Base-by-base conservation (phyloP, 805 yeast species). In the Maudiozyma serrabonitensis region DNA sequence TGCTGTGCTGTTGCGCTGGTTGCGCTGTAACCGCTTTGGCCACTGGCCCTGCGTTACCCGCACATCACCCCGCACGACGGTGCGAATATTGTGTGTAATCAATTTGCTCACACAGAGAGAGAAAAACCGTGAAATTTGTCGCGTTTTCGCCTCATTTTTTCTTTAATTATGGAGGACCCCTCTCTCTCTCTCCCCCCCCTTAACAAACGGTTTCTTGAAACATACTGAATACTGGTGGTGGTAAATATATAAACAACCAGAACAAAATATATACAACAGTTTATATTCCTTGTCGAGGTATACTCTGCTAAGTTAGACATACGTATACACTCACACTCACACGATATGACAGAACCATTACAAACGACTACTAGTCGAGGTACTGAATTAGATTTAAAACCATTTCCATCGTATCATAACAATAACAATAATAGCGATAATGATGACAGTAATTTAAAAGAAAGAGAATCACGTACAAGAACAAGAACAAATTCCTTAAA, bases 341-440 rank as follows among this genome's bases (percentile, higher is more conserved):
- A 35, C 16, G 3, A 35, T 9, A 35, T 35, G 38, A 35, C 38
- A 7, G 38, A 35, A 35, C 38, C 38, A 3, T 35, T 35, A 16
- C 38, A 35, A 6, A 35, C 38, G 8, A 35, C 38, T 35, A 35
- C 38, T 6, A 35, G 38, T 35, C 8, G n/a, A 35, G 18, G 18
- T 15, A n/a, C 38, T 15, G 38, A 35, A 6, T 9, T 12, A 18
- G 47, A 44, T 23, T 50, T 61, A 50, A 61, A 63, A 47, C 67
- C 68, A 3, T 58, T 63, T 49, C 67, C 69, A 6, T 61, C 69
- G 1, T 55, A 56, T 28, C 59, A 58, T 16, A 37, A 26, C 39
- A 21, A 23, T 26, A 12, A 9, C 18, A 18, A 9, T 13, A 15
- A 13, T 6, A 21, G 13, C 15, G 39, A 11, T 40, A 6, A 15